Conservation (phyloP, 139 green algal genomes). For the Chlorella sorokiniana region DNA sequence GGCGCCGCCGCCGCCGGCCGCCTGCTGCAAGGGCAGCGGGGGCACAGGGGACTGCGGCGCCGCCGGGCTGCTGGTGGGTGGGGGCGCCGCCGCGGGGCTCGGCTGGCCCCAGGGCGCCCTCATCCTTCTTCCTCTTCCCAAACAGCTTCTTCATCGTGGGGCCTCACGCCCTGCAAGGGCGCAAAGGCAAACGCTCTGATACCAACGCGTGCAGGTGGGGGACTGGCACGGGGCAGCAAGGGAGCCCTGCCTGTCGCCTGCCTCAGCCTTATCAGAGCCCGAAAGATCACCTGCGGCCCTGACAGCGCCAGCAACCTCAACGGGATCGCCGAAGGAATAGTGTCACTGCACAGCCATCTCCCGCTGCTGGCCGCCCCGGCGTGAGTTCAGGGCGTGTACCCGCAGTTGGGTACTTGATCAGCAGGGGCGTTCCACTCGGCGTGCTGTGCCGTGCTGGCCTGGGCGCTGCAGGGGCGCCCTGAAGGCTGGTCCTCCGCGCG, state of each 20-base stretch:
- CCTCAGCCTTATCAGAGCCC: too few species aligned
- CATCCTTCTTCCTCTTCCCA: slow-evolving; percentile 20
- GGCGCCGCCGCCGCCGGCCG: not conserved
- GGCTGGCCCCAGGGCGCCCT: not conserved
- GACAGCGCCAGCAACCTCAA: too few species aligned
- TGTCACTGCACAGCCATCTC: too few species aligned
- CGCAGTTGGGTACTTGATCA: too few species aligned
- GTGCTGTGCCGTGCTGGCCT: too few species aligned
- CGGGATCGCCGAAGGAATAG: too few species aligned
- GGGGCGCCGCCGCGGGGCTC: not conserved
- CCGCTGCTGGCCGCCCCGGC: too few species aligned
- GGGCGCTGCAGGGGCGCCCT: not conserved
- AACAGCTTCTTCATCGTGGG: slow-evolving; percentile 24
- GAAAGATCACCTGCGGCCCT: too few species aligned
- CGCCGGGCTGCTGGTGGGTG: not conserved
- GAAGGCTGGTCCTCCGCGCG: not conserved
- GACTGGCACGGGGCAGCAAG: too few species aligned
- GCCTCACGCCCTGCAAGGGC: not conserved
- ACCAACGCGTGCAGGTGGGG: not conserved
- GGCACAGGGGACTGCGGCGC: not conserved
- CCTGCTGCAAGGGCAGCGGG: slow-evolving; percentile 13
- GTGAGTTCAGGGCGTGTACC: too few species aligned
- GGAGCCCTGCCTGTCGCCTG: not conserved
- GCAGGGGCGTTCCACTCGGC: too few species aligned
- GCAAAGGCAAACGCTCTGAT: not conserved